Percentiles rank a stretch among this genome's conserved stretches.
These are phyloP conservation scores for Rehmannia glutinosa DNA, from an alignment of 257 asterid genomes.

Conservation along the genomic window DNA sequence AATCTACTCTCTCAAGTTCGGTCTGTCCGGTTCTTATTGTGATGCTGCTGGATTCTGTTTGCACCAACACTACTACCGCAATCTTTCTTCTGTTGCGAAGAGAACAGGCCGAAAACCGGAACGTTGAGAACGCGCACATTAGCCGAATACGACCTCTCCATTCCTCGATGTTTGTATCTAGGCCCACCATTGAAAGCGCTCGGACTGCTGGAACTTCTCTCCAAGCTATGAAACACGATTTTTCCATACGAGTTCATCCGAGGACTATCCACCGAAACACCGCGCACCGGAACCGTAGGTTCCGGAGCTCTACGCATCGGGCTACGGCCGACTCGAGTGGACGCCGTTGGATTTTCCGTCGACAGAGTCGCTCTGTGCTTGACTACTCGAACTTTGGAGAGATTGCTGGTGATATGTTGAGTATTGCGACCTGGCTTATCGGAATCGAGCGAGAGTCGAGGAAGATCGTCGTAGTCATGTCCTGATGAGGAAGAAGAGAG, in stretches of 20 bases:
- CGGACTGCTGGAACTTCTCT: constrained; percentile 83
- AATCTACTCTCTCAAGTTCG: constrained; percentile 18
- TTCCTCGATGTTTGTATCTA: constrained; percentile 50
- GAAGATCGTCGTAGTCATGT: constrained; percentile 52
- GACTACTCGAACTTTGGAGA: constrained; percentile 32
- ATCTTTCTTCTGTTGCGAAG: constrained; percentile 49
- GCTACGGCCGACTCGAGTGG: constrained; percentile 35
- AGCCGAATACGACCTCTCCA: constrained; percentile 77
- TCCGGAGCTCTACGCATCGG: constrained; percentile 29
- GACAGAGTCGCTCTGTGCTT: constrained; percentile 32
- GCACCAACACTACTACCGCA: constrained; percentile 7
- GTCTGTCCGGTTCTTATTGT: constrained; percentile 22
- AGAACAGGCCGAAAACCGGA: constrained; percentile 67
- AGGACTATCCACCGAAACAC: constrained; percentile 65
- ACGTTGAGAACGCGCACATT: constrained; percentile 75
- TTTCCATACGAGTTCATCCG: constrained; percentile 77
- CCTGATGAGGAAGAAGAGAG: constrained; percentile 58
- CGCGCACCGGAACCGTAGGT: constrained; percentile 19
- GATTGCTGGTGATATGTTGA: constrained; percentile 16
- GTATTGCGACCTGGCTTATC: constrained; percentile 32
- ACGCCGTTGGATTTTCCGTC: constrained; percentile 32
- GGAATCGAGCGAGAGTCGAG: constrained; percentile 46
- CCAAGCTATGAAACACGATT: constrained; percentile 67
- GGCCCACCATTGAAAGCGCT: constrained; percentile 62
- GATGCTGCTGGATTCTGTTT: constrained; percentile 15